A percentile compares a stretch with the other conserved stretches of the same genome.
phyloP scores from a whole-genome alignment of 2,329 filamentous ascomycete genomes.

The Rutstroemia sp. region DNA sequence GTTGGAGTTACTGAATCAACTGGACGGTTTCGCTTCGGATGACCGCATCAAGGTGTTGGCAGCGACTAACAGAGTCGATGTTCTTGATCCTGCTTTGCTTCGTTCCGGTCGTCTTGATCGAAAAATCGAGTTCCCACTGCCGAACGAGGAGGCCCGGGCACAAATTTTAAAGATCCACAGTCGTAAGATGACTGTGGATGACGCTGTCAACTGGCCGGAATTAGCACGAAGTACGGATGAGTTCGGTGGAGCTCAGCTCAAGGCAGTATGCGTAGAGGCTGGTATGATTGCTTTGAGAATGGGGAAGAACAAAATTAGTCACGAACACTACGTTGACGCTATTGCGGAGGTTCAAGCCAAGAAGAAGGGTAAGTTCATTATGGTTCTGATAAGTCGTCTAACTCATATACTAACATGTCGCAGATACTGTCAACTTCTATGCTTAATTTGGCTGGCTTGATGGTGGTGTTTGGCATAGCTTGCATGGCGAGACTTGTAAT shows the following conservation, averaged over 20 bases:
- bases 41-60: slow-evolving; percentile 95
- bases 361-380: slow-evolving; percentile 41
- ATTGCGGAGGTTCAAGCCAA: slow-evolving; percentile 95
- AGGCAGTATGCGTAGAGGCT: slow-evolving; percentile 97
- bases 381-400: slow-evolving; percentile 24
- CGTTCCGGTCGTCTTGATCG: slow-evolving; percentile 88
- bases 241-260: slow-evolving; percentile 95
- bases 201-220: slow-evolving; percentile 91
- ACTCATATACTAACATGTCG: slow-evolving; percentile 8
- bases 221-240: slow-evolving; percentile 95
- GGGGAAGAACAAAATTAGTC: slow-evolving; percentile 92
- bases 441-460: slow-evolving; percentile 20
- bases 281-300: slow-evolving; percentile 97
- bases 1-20: slow-evolving; percentile 96
- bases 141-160: slow-evolving; percentile 93
- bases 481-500: slow-evolving; percentile 25
- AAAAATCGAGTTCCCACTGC: slow-evolving; percentile 97
- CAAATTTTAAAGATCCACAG: slow-evolving; percentile 98
- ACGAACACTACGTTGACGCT: slow-evolving; percentile 98
- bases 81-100: slow-evolving; percentile 83
- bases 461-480: slow-evolving; percentile 22
- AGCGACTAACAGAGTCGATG: slow-evolving; percentile 90
- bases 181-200: slow-evolving; percentile 95
- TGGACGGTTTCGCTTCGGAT: slow-evolving; percentile 95
- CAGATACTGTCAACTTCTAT: slow-evolving; percentile 27